Evolutionary conservation across 176 grass and related monocot genomes (phyloP).

Genomic region (Saccharum officinarum): DNA sequence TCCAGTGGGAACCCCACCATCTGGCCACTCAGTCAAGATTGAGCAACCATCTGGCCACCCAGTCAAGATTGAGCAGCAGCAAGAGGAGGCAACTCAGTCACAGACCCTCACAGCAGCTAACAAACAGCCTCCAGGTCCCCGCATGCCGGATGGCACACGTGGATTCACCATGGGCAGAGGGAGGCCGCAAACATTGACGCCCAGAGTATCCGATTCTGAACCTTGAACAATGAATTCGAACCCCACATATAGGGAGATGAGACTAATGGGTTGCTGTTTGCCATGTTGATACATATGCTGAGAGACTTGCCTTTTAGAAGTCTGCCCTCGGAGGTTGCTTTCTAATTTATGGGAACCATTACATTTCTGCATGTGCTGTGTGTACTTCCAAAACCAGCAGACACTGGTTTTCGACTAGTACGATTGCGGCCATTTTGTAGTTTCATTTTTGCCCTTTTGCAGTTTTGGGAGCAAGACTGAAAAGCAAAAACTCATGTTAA

Average conservation of each 20-base stretch:
- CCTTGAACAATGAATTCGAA: constrained; percentile 30
- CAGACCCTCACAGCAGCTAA: constrained; percentile 40
- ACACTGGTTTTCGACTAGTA: constrained; percentile 33
- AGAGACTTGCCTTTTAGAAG: constrained; percentile 52
- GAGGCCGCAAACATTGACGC: constrained; percentile 38
- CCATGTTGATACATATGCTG: constrained; percentile 48
- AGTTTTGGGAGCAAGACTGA: constrained; percentile 24
- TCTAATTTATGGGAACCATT: constrained; percentile 39
- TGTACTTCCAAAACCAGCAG: constrained; percentile 46
- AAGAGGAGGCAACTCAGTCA: constrained; percentile 10
- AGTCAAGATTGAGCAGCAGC: constrained; percentile 41
- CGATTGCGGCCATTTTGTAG: constrained; percentile 35
- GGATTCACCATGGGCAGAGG: constrained; percentile 88
- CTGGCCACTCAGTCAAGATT: constrained; percentile 36
- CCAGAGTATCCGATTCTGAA: constrained; percentile 14
- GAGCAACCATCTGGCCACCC: constrained; percentile 47
- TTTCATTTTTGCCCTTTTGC: constrained; percentile 17
- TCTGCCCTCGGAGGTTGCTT: constrained; percentile 40
- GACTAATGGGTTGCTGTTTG: constrained; percentile 17
- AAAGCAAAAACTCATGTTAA: neutral
- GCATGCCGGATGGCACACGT: constrained; percentile 82
- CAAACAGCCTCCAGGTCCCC: constrained; percentile 76
- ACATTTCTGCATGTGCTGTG: constrained; percentile 23
- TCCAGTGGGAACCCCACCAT: constrained; percentile 53
- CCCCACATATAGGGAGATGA: neutral